Evolutionary conservation across 352 stramenopile species (phyloP), one percentile per base, ranked within the genome.

Genomic region (Globisporangium middletonii): DNA sequence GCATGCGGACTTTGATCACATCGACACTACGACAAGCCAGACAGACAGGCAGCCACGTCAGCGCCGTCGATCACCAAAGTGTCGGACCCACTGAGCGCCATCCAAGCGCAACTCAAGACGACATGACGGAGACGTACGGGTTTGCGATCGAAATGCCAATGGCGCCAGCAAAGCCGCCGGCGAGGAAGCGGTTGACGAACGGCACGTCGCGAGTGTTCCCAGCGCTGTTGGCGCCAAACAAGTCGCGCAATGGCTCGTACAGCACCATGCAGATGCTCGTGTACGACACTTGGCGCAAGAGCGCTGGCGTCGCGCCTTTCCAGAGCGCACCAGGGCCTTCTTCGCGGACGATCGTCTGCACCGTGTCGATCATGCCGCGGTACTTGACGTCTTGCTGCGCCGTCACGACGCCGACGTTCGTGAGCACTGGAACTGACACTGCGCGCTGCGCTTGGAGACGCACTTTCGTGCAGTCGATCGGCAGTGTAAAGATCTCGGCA

Each of bases 1-100:
- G 86, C 82, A 95, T 93, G 3, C 81, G 83, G 47, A 94, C 81
- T 66, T 95, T 95, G 65, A 95, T 92, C 44, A 95, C 86, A 63
- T 95, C 86, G 54, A 93, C 75, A 15, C 83, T 93, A 59, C 11
- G 60, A 66, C 56, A 60, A 57, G 26, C 38, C 63, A 49, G 5
- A 63, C 13, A 28, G 2, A 23, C 11, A 54, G 30, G 30, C 26
- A 9, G 15, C 15, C 43, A 53, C 16, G 18, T 52, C 53, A 59
- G 55, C 27, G 18, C 27, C 45, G 35, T 48, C 46, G 35, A 58
- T 52, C 53, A 56, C 42, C 45, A 53, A 60, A 46, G 26, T n/a
- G 33, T 38, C 33, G 5, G 7, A 38, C 5, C 33, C 4, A 28
- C 41, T 37, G 19, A 47, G 16, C 28, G 16, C 18, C 1, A 48